Evolutionary conservation across 768 basidiomycete genomes (phyloP), one percentile per base, ranked within the genome.

Genomic region (Chalciporus piperatus): DNA sequence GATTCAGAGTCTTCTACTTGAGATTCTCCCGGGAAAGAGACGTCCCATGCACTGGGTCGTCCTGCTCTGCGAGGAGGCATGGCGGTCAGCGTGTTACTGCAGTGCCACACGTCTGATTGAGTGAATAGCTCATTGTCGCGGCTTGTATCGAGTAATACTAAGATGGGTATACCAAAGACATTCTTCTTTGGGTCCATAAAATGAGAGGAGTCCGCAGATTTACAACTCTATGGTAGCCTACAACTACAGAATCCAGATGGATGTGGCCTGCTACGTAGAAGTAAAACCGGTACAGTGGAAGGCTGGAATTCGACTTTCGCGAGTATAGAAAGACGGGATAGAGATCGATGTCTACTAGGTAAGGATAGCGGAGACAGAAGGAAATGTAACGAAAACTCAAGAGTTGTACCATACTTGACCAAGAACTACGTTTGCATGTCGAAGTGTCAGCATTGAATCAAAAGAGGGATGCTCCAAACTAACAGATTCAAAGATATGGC

Each of bases 21-120:
- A 3, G 62, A 59, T 48, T 80, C 78, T 11, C 69, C 73, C 1
- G 75, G 74, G 52, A 80, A 85, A 10, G 78, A 77, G 11, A 83
- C 70, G 12, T 82, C 79, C 39, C 76, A 78, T 3, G 85, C n/a
- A 7, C 4, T 9, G 2, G 16, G 6, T 37, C 5, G 41, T 30
- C 39, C 32, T 51, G 16, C 35, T 9, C 14, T 14, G n/a, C 27
- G 47, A 51, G 20, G 41, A 32, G 27, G n/a, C 40, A 27, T 23
- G 11, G 10, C 11, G 2, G 30, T 12, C 30, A 32, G 30, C 12
- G 30, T 3, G 27, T 4, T 3, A 27, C 27, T 27, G 27, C 27
- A 27, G 6, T 27, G 27, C n/a, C n/a, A n/a, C n/a, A 9, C 27
- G 27, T 27, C 27, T 9, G n/a, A n/a, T n/a, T n/a, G n/a, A n/a